Base-by-base conservation (phyloP, 768 basidiomycete genomes). In the Melanogaster broomeanus region DNA sequence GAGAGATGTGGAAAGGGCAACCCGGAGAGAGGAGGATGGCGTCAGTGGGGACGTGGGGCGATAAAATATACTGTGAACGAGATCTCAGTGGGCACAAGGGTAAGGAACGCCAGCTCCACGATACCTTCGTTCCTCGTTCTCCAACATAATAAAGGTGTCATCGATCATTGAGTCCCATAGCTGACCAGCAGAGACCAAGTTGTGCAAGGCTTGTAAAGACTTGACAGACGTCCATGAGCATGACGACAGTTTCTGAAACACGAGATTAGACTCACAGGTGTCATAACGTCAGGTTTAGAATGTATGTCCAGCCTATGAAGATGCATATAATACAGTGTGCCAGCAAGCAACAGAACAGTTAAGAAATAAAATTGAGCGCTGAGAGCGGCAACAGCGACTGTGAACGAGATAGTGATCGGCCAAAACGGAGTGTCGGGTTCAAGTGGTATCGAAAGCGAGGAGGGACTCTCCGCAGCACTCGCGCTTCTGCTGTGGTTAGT, bases 151-250 rank as follows among this genome's bases (percentile, higher is more conserved):
- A 52, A 90, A 74, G 8, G 87, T 82, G 58, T 90, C 85, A 58
- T 84, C 83, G 16, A 93, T 78, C 41, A 83, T 77, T 8, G 84
- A 79, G 54, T 90, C 87, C 90, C 90, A 93, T 22, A 80, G 69
- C 43, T 81, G 76, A 49, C 87, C 86, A 39, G 88, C 81, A 43
- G 73, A 67, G 57, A 88, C 79, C 49, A 93, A 74, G 42, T 88
- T 82, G 49, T 85, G 79, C 37, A 93, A 74, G 28, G 83, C 76
- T 58, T 78, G 75, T 57, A 89, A 70, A 43, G 86, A 84, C 88
- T 90, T 52, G 30, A 16, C 42, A 24, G 39, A 15, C 52, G 48
- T 53, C 10, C n/a, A 53, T 33, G 13, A 42, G 24, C 60, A 16
- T 53, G 57, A 24, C 39, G 31, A 35, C 33, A 33, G 35, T 42